Base-by-base conservation (phyloP, 768 basidiomycete species). In the Paxillus rubicundulus region DNA sequence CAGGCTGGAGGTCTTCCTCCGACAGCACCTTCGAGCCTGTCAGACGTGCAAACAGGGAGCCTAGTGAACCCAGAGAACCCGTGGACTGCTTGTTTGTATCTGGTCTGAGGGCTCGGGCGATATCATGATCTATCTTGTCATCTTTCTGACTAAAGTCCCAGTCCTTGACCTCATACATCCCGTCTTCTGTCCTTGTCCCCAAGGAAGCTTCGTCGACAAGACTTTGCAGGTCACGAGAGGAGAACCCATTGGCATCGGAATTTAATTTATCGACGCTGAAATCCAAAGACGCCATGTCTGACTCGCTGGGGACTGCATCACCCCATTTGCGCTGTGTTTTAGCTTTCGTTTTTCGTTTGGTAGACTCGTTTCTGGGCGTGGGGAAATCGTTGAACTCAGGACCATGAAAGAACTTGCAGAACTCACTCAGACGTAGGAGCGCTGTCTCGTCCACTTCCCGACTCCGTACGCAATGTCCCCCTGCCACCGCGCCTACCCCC, bases 321-420 rank as follows among this genome's bases (percentile, higher is more conserved):
- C 86, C 92, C 97, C 97, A 99, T 72, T 93, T 98, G 28, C 97
- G 85, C 68, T 87, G 87, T 13, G 74, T 62, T 71, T 94, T 93
- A 3, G 79, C 67, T 50, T 87, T 85, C 0, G 77, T 64, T 60
- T 86, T 89, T 56, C 77, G 75, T 59, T 84, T 89, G 24, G 74
- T 58, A 21, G 82, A 75, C 16, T 80, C 77, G 62, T 85, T 87
- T 46, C 89, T 85, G 65, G 81, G 87, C 13, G 20, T 41, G 13
- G n/a, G 8, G 33, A 47, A 43, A 21, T 45, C 47, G 43, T 14
- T 16, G 24, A 7, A 38, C 24, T 39, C 32, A 48, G 32, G 20
- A 20, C 4, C 46, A 55, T 39, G 47, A 43, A 20, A 21, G 13
- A 40, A 37, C 17, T 2, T 1, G 39, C 17, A 44, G 53, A 33